Evolutionary conservation across 495 filamentous ascomycete genomes (phyloP).

Genomic region (Talaromyces liani): DNA sequence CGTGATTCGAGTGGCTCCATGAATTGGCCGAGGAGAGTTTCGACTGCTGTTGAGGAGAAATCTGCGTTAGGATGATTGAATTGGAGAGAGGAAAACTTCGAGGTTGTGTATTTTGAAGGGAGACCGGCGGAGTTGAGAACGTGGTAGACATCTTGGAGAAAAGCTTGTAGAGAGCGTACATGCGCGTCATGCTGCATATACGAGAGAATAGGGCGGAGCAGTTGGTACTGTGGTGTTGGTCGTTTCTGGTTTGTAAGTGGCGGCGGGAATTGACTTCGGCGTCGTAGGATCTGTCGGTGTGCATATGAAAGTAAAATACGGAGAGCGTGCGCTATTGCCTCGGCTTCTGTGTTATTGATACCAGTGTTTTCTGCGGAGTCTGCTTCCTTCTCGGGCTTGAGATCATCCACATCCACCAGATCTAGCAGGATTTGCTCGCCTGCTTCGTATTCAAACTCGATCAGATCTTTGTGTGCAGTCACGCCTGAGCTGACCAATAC

Average conservation of each 20-base stretch:
- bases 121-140: conserved; percentile 37
- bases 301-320: conserved; percentile 65
- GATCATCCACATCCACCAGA: conserved; percentile 50
- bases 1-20: conserved; percentile 35
- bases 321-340: conserved; percentile 50
- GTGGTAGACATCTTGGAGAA: conserved; percentile 27
- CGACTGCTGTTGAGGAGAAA: conserved; percentile 16
- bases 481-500: conserved; percentile 58
- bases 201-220: conserved; percentile 60
- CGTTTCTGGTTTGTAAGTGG: conserved; percentile 47
- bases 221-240: conserved; percentile 42
- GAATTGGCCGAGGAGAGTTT: conserved; percentile 33
- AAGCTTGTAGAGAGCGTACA: conserved; percentile 27
- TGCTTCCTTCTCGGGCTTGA: conserved; percentile 6
- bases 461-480: conserved; percentile 46
- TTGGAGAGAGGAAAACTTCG: conserved; percentile 23
- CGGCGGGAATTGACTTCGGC: conserved; percentile 52
- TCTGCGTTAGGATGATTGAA: conserved; percentile 2
- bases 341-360: conserved; percentile 37
- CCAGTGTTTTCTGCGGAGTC: conserved; percentile 11
- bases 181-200: conserved; percentile 53
- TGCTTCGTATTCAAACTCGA: conserved; percentile 48
- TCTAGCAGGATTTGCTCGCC: conserved; percentile 55
- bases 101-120: conserved; percentile 21
- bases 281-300: conserved; percentile 59